Evolutionary conservation across 2,329 filamentous ascomycete genomes (phyloP).

Genomic region (Venturia effusa): DNA sequence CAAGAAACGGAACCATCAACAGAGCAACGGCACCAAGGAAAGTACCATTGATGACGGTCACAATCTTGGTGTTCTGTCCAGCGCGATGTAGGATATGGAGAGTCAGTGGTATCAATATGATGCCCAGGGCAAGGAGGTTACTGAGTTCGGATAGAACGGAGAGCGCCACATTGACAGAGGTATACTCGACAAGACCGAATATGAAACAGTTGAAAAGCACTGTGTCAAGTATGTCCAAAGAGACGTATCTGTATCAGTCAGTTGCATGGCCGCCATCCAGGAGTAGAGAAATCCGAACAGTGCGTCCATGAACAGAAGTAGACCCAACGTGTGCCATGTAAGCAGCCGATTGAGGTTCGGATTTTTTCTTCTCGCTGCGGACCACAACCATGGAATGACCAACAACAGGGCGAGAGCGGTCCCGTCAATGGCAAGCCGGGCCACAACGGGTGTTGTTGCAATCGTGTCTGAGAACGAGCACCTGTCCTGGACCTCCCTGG

Average conservation of each 20-base stretch:
- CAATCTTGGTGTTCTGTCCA: neutral
- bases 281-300: neutral
- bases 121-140: neutral
- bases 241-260: slow-evolving; percentile 1
- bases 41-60: neutral
- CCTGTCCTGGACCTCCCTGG: neutral
- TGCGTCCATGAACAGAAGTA: neutral
- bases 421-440: slow-evolving; percentile 1
- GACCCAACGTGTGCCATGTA: neutral
- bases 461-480: neutral
- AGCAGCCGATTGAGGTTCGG: slow-evolving; percentile 4
- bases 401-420: neutral
- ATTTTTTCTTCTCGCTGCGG: neutral
- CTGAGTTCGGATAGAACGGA: neutral
- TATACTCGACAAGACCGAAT: neutral
- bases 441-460: neutral
- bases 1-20: neutral
- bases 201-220: slow-evolving; percentile 1
- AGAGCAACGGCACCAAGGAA: neutral
- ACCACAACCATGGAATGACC: neutral
- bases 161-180: neutral
- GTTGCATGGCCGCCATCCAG: neutral
- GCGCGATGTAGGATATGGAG: neutral
- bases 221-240: neutral
- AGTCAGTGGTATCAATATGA: neutral